Conservation (phyloP, 2,329 filamentous ascomycete species). For the Microcera coccophila region DNA sequence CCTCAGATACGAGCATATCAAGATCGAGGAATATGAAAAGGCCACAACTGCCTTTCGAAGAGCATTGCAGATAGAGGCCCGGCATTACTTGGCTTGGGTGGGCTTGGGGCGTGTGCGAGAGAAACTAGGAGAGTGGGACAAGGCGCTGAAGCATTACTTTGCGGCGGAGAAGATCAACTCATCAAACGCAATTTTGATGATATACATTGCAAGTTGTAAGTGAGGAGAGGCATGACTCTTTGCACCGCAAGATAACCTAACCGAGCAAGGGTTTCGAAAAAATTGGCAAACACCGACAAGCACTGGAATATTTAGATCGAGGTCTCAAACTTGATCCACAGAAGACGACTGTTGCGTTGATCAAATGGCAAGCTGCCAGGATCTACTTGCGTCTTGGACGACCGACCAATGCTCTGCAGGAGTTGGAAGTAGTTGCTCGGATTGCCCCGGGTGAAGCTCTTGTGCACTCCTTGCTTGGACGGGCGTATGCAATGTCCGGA, state of each 20-base stretch:
- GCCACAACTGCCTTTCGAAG: slow-evolving; percentile 12
- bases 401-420: no score
- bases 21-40: slow-evolving; percentile 15
- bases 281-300: slow-evolving; percentile 10
- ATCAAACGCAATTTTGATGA: slow-evolving; percentile 17
- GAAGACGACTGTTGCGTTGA: no score
- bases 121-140: slow-evolving; percentile 13
- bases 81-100: slow-evolving; percentile 21
- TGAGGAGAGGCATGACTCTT: background rate
- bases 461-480: no score
- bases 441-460: no score
- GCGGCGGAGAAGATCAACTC: slow-evolving; percentile 18
- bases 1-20: slow-evolving; percentile 18
- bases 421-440: no score
- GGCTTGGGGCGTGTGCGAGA: slow-evolving; percentile 17
- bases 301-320: no score
- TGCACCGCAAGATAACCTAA: background rate
- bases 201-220: slow-evolving; percentile 17
- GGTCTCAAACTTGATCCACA: no score
- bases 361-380: no score
- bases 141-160: slow-evolving; percentile 15
- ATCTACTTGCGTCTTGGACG: no score
- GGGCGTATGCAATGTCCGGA: no score
- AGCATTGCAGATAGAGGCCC: slow-evolving; percentile 16
- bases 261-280: slow-evolving; percentile 9